These are phyloP conservation scores for Trypanosoma brucei DNA, from an alignment of 208 protist species.

Conservation along the genomic window DNA sequence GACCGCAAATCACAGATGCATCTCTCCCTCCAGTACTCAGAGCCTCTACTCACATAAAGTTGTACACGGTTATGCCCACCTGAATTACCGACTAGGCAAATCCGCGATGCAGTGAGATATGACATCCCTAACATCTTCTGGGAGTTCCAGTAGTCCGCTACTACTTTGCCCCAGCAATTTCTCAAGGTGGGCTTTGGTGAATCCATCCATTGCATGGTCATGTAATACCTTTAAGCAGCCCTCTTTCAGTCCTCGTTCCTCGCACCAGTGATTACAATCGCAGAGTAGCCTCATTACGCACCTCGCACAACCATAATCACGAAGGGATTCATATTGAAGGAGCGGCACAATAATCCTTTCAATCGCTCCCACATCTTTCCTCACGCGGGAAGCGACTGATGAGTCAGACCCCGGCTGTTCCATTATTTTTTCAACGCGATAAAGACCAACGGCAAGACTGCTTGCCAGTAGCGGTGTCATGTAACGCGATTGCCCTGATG, in stretches of 20 bases:
- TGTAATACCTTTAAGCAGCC: constrained; percentile 22
- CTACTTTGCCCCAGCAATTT: constrained; percentile 8
- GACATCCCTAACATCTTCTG: constrained; percentile 15
- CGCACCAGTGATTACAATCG: constrained; percentile 25
- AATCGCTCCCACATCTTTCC: constrained; percentile 12
- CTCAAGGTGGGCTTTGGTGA: constrained; percentile 34
- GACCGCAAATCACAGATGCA: too few relatives aligned
- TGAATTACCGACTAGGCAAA: constrained; percentile 12
- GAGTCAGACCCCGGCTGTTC: not conserved
- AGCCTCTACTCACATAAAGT: too few relatives aligned
- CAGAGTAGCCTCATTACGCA: constrained; percentile 29
- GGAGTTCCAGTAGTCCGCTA: constrained; percentile 5
- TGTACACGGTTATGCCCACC: too few relatives aligned
- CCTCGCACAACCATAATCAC: constrained; percentile 22
- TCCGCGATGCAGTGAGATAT: constrained; percentile 8
- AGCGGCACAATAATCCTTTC: constrained; percentile 12
- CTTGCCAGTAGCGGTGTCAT: constrained; percentile 14
- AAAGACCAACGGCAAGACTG: constrained; percentile 6
- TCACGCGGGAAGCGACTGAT: not conserved
- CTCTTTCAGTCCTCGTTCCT: constrained; percentile 18
- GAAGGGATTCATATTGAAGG: constrained; percentile 7
- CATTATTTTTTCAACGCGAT: constrained; percentile 5
- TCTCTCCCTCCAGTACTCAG: too few relatives aligned
- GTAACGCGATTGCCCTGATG: not conserved
- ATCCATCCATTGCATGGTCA: constrained; percentile 30